Conservation (phyloP, 495 filamentous ascomycete genomes). For the Aspergillus hancockii region DNA sequence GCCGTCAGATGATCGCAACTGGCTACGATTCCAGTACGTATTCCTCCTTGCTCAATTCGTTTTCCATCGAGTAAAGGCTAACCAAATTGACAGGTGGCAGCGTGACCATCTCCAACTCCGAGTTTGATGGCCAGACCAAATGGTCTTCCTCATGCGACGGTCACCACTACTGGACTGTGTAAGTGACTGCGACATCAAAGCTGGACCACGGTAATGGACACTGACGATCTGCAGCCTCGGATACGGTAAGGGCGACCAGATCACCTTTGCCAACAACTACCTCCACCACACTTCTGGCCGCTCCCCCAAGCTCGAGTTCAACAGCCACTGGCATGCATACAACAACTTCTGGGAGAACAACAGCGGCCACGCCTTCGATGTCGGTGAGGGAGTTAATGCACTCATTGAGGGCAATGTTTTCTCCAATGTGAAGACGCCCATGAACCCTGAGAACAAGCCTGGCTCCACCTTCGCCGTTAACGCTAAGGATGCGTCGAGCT, state of each 20-base stretch:
- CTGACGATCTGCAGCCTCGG: conserved; percentile 22
- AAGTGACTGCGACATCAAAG: neutral
- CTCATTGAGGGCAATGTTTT: conserved; percentile 38
- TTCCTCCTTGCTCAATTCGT: neutral
- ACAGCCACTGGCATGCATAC: conserved; percentile 45
- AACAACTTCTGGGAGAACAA: conserved; percentile 43
- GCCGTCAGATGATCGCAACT: conserved; percentile 33
- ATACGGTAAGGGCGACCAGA: conserved; percentile 32
- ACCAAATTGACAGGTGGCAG: conserved; percentile 18
- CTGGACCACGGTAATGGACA: neutral
- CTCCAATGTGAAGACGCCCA: conserved; percentile 29
- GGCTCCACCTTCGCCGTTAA: conserved; percentile 27
- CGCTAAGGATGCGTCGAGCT: conserved; percentile 22
- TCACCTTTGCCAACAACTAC: conserved; percentile 39
- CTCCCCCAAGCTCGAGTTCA: conserved; percentile 49
- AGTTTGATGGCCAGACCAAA: conserved; percentile 50
- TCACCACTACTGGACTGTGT: conserved; percentile 57
- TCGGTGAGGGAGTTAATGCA: conserved; percentile 23
- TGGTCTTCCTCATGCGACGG: conserved; percentile 55
- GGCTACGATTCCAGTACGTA: conserved; percentile 29
- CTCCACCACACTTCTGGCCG: conserved; percentile 56
- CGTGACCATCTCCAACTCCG: conserved; percentile 41
- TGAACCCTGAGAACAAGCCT: conserved; percentile 20
- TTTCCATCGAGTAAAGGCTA: neutral
- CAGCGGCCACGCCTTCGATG: conserved; percentile 36